phyloP scores from a whole-genome alignment of 371 early-diverging fungal genomes.

The Haplosporangium sp. region DNA sequence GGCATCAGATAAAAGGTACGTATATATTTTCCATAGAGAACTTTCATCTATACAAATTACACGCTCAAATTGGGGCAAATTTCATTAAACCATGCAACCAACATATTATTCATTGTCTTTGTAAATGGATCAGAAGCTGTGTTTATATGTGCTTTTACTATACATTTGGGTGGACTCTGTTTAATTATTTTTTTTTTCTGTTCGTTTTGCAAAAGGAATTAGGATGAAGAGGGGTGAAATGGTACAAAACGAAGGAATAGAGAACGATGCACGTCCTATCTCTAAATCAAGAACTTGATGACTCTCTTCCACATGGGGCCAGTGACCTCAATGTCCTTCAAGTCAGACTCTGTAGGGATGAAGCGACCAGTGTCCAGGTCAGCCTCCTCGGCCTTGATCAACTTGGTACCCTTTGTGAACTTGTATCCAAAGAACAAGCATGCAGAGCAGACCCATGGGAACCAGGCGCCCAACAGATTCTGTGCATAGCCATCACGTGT shows the following conservation, averaged over 20 bases:
- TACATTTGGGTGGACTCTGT: too few species aligned
- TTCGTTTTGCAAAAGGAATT: too few species aligned
- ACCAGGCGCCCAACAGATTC: slow-evolving; percentile 34
- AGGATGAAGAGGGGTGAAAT: too few species aligned
- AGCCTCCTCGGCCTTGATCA: slow-evolving; percentile 62
- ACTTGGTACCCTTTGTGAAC: slow-evolving; percentile 57
- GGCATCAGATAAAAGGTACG: too few species aligned
- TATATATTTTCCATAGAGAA: too few species aligned
- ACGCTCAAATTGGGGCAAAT: too few species aligned
- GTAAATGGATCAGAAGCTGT: too few species aligned
- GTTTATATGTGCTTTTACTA: too few species aligned
- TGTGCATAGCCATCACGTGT: slow-evolving; percentile 24
- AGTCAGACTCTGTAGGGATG: slow-evolving; percentile 19
- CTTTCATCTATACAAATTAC: too few species aligned
- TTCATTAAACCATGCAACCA: too few species aligned
- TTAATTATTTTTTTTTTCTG: too few species aligned
- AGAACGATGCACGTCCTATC: background rate
- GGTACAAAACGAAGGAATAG: slow-evolving; percentile 1
- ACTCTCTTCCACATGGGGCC: slow-evolving; percentile 33
- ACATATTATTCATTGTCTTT: too few species aligned
- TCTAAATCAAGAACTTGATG: slow-evolving; percentile 27
- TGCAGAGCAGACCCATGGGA: slow-evolving; percentile 36
- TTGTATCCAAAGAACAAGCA: slow-evolving; percentile 63
- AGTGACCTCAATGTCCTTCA: slow-evolving; percentile 12
- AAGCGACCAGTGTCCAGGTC: slow-evolving; percentile 61